Evolutionary conservation across 176 grass and related monocot genomes (phyloP), one percentile per base, ranked within the genome.

Genomic region (Avena sativa): DNA sequence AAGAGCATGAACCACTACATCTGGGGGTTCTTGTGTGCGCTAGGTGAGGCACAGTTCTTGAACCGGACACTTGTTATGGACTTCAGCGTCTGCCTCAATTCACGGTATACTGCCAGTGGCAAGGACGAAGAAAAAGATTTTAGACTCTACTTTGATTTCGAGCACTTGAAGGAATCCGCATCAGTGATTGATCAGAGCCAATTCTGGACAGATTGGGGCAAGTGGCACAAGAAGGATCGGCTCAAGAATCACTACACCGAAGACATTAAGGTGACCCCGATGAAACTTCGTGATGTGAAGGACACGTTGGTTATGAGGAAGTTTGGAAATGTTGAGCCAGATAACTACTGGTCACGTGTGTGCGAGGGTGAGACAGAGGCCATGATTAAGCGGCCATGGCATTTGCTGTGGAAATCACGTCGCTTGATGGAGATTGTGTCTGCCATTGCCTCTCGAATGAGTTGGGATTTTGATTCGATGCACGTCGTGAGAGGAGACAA

Each of bases 1-100:
- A 98, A 98, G 88, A 92, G 84, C 93, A 98, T 98, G 96, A 98
- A 98, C 81, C 96, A 93, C 79, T 95, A 81, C 80, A 82, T 98
- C 38, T 95, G 96, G 96, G 92, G 96, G 1, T 92, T 98, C 36
- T 84, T 98, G 25, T 95, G 93, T 78, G 88, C 93, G 0, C 91
- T 98, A 4, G 93, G 96, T 12, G 96, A 98, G 78, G 96, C 96
- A 2, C 88, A 95, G 55, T 94, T 92, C 87, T 89, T 95, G 91
- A 98, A 98, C 25, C 86, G 96, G 51, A 94, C 96, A 0, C 91
- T 98, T 67, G 96, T 95, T 73, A 95, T 98, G 93, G 93, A 98
- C 74, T 85, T 91, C 12, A 86, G 82, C 14, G 75, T 98, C 59
- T 95, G 96, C 88, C 93, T 98, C 49, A 89, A 86, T 72, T 90